phyloP scores from a whole-genome alignment of 2,329 filamentous ascomycete genomes.

The Drechslera avenae region DNA sequence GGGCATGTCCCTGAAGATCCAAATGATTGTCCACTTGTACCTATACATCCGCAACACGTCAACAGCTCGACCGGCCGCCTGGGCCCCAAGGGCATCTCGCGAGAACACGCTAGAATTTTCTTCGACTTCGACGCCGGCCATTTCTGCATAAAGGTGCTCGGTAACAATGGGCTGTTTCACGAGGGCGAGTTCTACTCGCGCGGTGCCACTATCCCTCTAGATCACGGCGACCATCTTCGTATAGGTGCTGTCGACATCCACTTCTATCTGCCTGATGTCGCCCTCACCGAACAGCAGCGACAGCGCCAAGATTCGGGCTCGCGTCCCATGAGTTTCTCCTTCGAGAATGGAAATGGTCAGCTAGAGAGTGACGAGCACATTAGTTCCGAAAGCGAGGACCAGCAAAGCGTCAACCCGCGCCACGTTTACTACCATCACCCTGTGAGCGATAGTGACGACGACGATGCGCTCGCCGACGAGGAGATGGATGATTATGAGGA shows the following conservation, averaged over 20 bases:
- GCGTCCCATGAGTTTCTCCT: slow-evolving; percentile 73
- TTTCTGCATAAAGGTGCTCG: slow-evolving; percentile 69
- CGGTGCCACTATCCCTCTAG: slow-evolving; percentile 53
- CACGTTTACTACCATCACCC: slow-evolving; percentile 43
- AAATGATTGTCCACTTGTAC: slow-evolving; percentile 67
- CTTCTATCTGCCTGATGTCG: slow-evolving; percentile 66
- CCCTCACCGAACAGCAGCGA: slow-evolving; percentile 56
- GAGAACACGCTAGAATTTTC: slow-evolving; percentile 73
- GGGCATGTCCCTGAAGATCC: slow-evolving; percentile 64
- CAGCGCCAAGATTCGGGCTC: slow-evolving; percentile 57
- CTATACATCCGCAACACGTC: slow-evolving; percentile 68
- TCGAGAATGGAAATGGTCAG: slow-evolving; percentile 66
- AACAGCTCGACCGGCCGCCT: slow-evolving; percentile 55
- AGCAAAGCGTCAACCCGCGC: slow-evolving; percentile 41
- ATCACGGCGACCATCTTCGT: slow-evolving; percentile 69
- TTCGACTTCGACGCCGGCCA: slow-evolving; percentile 67
- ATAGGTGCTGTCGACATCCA: slow-evolving; percentile 72
- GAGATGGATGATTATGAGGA: slow-evolving; percentile 50
- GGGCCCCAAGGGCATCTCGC: slow-evolving; percentile 74
- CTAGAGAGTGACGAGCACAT: slow-evolving; percentile 56
- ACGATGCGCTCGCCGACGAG: slow-evolving; percentile 33
- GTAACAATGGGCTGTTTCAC: slow-evolving; percentile 67
- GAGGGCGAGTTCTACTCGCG: slow-evolving; percentile 30
- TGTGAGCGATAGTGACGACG: slow-evolving; percentile 34
- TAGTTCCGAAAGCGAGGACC: slow-evolving; percentile 40